Base-by-base conservation (phyloP, 75 land plant species). In the Larix kaempferi region DNA sequence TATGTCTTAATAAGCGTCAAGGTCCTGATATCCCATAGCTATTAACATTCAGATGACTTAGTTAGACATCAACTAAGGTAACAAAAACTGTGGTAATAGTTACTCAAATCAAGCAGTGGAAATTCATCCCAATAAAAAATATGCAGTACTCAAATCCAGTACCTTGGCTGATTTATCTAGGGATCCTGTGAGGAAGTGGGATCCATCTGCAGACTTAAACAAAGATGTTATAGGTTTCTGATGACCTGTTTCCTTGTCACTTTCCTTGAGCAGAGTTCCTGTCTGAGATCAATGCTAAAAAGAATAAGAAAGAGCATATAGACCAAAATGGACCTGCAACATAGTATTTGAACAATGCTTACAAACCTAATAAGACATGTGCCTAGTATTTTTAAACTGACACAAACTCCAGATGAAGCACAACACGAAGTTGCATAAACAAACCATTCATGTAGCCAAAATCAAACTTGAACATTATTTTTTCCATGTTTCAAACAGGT, bases 11-110 rank as follows among this genome's bases (percentile, higher is more conserved):
- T 78, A 59, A 92, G 83, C 12, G 85, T 85, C 74, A 96, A 78
- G 8, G 95, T 94, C 78, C 99, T 89, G n/a, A 74, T 82, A 72
- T 96, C 99, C 99, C 99, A 96, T 6, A 96, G 89, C 98, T 93
- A 71, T 25, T 35, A 44, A 44, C 41, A 56, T 76, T 29, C 21
- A 19, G 16, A 67, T 14, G 52, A 64, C 3, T 39, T 22, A 49
- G 33, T 59, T 10, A 54, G 17, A 41, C 1, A 33, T 22, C 19
- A 74, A 14, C 39, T 7, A 10, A 77, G 59, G 56, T 25, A 33
- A 56, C 39, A 56, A 37, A 72, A 77, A 77, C 6, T 59, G 25
- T 59, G 75, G 56, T 22, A 17, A 8, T n/a, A 64, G 60, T 16
- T 49, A 49, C 54, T 49, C 54, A 77, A 77, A 73, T 21, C 5